Evolutionary conservation across 169 alveolate genomes (phyloP), one percentile per base, ranked within the genome.

Genomic region (Besnoitia besnoiti): DNA sequence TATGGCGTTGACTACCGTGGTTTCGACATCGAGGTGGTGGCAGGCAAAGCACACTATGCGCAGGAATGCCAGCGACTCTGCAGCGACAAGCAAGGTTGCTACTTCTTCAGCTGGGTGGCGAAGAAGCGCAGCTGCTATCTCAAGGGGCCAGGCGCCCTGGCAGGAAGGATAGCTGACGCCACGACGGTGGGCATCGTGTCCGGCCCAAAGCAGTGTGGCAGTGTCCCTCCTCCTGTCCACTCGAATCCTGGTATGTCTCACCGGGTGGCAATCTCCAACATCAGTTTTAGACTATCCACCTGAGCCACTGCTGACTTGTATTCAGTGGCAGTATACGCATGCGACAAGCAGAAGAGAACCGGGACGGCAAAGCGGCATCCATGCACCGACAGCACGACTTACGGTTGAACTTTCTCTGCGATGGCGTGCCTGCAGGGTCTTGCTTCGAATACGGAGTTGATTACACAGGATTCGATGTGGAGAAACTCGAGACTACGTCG

Each of bases 121-220:
- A 61, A 50, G 50, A 59, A 80, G 50, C 39, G 47, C 19, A 85
- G 35, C 84, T 85, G 91, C 80, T 85, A 85, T 82, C 91, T 85
- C 51, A 85, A 85, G 80, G 47, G 79, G 5, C 59, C 67, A 37
- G 51, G 24, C 24, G 91, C 91, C 27, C 67, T 61, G 42, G 40
- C 37, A 0, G 91, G 84, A 21, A 30, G 59, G 42, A 77, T 10
- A 59, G 24, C 47, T 21, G 87, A 44, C 87, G 27, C 44, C n/a
- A 19, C 91, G 33, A 85, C 84, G 24, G 46, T 51, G 30, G 91
- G 91, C 51, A 61, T 37, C 37, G 39, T 85, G 27, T 85, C 91
- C 10, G 91, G 91, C 37, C 82, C 61, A 21, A 77, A 44, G 40
- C 21, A 27, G 40, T 73, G 84, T 7, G 84, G 84, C n/a, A 37